Evolutionary conservation across 352 stramenopile species (phyloP).

Genomic region (Globisporangium acanthophoron): DNA sequence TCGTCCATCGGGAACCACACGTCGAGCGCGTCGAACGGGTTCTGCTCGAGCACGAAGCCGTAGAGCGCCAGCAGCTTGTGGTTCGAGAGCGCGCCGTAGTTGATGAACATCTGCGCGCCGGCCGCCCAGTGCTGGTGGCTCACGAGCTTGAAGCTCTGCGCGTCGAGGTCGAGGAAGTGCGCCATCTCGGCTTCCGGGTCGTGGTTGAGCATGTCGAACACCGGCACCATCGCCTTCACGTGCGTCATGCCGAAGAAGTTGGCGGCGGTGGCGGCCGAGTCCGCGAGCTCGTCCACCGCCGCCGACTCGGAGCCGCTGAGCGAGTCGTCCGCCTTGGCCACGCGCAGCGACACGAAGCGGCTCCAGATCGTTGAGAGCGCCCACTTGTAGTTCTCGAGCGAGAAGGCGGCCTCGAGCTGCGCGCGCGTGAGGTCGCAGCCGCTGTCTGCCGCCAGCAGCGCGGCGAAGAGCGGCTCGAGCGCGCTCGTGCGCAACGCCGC

Average conservation of each 20-base stretch:
- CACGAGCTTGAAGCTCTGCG: slow-evolving; percentile 53
- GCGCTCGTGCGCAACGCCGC: slow-evolving; percentile 26
- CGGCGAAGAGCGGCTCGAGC: slow-evolving; percentile 47
- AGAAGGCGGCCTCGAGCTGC: slow-evolving; percentile 35
- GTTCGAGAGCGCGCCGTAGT: slow-evolving; percentile 78
- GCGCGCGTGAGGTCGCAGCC: slow-evolving; percentile 13
- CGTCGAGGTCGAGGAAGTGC: slow-evolving; percentile 53
- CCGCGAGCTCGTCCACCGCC: slow-evolving; percentile 3
- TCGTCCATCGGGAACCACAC: slow-evolving; percentile 69
- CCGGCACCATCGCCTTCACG: slow-evolving; percentile 78
- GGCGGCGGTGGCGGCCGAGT: background rate
- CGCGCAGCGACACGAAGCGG: slow-evolving; percentile 65
- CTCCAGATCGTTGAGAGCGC: slow-evolving; percentile 85
- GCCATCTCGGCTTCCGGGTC: slow-evolving; percentile 68
- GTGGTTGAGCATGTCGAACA: slow-evolving; percentile 88
- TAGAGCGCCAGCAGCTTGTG: slow-evolving; percentile 80
- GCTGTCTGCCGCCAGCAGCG: slow-evolving; percentile 23
- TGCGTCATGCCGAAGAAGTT: slow-evolving; percentile 20
- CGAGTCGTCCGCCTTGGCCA: slow-evolving; percentile 20
- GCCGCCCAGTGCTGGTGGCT: slow-evolving; percentile 71
- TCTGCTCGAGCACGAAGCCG: slow-evolving; percentile 64
- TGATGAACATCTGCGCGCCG: slow-evolving; percentile 71
- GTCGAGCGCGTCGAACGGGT: slow-evolving; percentile 69
- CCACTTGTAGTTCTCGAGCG: slow-evolving; percentile 73
- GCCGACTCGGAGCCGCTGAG: slow-evolving; percentile 5